Evolutionary conservation across 2,329 filamentous ascomycete genomes (phyloP), one percentile per base, ranked within the genome.

Genomic region (Gnomoniopsis smithogilvyi): DNA sequence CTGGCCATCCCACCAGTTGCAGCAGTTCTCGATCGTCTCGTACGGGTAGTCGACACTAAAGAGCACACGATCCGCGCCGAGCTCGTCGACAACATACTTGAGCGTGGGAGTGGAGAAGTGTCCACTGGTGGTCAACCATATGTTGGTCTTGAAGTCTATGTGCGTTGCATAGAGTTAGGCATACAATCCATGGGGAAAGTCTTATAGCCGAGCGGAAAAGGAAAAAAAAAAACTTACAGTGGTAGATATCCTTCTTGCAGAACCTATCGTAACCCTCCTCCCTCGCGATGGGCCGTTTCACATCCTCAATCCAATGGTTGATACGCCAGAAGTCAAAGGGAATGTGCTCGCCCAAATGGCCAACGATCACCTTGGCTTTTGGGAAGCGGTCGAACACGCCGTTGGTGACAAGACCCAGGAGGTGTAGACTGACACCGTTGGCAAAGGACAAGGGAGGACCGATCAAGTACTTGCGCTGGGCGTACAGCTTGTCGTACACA

Each of bases 371-470:
- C 62, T 80, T 73, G 3, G 78, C 68, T 60, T 72, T 74, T 3
- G 78, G 78, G 57, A 76, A 72, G 21, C 78, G 70, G 58, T 81
- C 78, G 51, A 80, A 80, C n/a, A 80, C 76, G 49, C 78, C 78
- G 62, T 79, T 80, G 53, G 76, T 76, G 15, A 80, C 72, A 69
- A 81, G 75, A 17, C 78, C 76, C 12, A 88, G 72, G 0, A 80
- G 70, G 67, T 88, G 85, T 0, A 87, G 76, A 60, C 75, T 80
- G 56, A 87, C 82, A 6, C 80, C 84, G 0, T 85, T 78, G 3
- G 83, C 82, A 52, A 87, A 86, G 56, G 75, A 79, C 7, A 85
- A 74, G 0, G 84, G 82, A 1, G 84, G 82, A 0, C 85, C 85
- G 48, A 87, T 72, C 30, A 87, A 78, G 77, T 79, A 87, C 66